These are phyloP conservation scores for Knufia fluminis DNA, from an alignment of 2,329 filamentous ascomycete species.

Conservation along the genomic window DNA sequence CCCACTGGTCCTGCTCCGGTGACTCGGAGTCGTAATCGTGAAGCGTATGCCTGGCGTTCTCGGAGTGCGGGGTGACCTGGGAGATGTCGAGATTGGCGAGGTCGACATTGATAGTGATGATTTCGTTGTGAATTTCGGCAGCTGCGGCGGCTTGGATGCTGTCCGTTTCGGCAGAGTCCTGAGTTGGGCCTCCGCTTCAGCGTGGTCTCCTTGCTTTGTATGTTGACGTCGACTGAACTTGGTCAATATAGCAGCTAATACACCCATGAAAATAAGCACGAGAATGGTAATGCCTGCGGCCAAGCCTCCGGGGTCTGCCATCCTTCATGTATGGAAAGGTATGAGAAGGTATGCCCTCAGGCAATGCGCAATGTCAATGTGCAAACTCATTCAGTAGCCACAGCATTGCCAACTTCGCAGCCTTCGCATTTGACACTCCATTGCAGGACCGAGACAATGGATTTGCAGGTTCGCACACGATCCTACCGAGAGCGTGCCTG, in stretches of 20 bases:
- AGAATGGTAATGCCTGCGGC: constrained; percentile 2
- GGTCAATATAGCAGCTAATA: neutral
- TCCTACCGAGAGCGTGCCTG: no score
- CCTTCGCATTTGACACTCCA: no score
- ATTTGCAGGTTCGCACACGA: no score
- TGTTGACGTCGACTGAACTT: constrained; percentile 2
- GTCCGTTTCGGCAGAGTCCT: neutral
- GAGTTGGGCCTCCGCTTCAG: neutral
- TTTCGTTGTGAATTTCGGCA: constrained; percentile 1
- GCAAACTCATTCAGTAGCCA: no score
- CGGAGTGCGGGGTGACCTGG: neutral
- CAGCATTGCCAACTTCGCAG: no score
- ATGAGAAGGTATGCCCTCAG: no score
- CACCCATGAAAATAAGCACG: neutral
- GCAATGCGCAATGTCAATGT: no score
- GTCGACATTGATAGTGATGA: constrained; percentile 6
- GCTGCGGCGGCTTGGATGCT: constrained; percentile 2
- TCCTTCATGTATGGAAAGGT: no score
- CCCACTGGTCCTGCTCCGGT: constrained; percentile 3
- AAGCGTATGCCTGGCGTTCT: constrained; percentile 5
- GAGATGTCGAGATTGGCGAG: neutral
- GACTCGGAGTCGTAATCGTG: constrained; percentile 2
- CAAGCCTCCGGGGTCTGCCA: neutral
- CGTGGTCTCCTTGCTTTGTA: neutral
- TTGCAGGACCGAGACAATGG: no score